Percentiles rank a stretch among this genome's conserved stretches.
Evolutionary conservation across 192 early-diverging fungal genomes (phyloP).

Genomic region (Radiomyces spectabilis): DNA sequence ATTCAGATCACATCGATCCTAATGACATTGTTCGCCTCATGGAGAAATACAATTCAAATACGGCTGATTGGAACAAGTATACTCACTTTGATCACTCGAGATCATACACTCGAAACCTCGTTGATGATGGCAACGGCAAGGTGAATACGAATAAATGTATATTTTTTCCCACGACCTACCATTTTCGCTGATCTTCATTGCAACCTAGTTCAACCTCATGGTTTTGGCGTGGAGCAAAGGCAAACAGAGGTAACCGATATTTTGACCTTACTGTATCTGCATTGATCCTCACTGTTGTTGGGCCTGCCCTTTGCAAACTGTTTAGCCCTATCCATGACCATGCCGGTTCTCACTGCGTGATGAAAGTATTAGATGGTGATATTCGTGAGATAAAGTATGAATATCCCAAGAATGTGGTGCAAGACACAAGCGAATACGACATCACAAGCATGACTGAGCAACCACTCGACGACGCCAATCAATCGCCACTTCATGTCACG

Average conservation of each 20-base stretch:
- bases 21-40: constrained; percentile 54
- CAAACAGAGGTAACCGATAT: constrained; percentile 39
- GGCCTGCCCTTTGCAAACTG: background rate
- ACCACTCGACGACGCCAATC: constrained; percentile 9
- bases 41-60: constrained; percentile 57
- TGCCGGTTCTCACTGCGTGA: constrained; percentile 80
- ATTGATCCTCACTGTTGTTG: background rate
- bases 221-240: constrained; percentile 79
- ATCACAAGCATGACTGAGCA: constrained; percentile 20
- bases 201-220: constrained; percentile 74
- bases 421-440: constrained; percentile 15
- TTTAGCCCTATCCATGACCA: constrained; percentile 90
- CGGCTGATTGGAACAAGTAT: constrained; percentile 69
- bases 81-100: constrained; percentile 62
- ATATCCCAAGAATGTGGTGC: constrained; percentile 50
- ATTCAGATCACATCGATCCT: constrained; percentile 46
- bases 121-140: constrained; percentile 67
- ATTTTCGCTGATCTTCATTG: background rate
- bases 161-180: background rate
- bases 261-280: background rate
- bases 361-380: constrained; percentile 83
- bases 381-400: constrained; percentile 72
- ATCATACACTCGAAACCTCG: constrained; percentile 80
- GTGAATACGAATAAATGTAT: background rate
- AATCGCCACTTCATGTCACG: constrained; percentile 26